Evolutionary conservation across 2,329 filamentous ascomycete genomes (phyloP).

Genomic region (Aspergillus versicolor): DNA sequence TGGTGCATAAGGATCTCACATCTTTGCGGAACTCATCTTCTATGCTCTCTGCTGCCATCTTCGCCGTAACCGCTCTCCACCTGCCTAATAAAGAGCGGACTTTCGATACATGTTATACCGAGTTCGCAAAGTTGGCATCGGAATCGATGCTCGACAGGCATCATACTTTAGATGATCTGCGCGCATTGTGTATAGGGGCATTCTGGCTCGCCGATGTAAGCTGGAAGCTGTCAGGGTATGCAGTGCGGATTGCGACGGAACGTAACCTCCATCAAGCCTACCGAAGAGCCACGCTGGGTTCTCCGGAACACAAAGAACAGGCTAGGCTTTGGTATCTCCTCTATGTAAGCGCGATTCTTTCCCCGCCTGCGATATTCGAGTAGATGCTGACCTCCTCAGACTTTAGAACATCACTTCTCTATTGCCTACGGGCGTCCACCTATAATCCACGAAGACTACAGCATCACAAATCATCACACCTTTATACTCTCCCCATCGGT

Average conservation of each 20-base stretch:
- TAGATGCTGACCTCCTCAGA: slow-evolving; percentile 26
- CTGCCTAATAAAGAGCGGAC: slow-evolving; percentile 46
- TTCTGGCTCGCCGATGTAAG: slow-evolving; percentile 58
- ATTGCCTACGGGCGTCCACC: slow-evolving; percentile 46
- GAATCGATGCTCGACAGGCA: slow-evolving; percentile 54
- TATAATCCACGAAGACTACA: slow-evolving; percentile 43
- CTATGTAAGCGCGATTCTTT: slow-evolving; percentile 33
- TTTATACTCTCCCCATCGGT: slow-evolving; percentile 31
- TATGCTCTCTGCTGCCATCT: slow-evolving; percentile 41
- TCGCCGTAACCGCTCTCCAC: slow-evolving; percentile 53
- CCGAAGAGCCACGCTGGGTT: slow-evolving; percentile 39
- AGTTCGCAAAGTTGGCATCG: slow-evolving; percentile 54
- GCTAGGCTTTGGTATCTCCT: slow-evolving; percentile 43
- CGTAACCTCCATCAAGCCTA: slow-evolving; percentile 45
- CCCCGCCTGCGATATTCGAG: background rate
- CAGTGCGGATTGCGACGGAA: slow-evolving; percentile 44
- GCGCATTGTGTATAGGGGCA: slow-evolving; percentile 54
- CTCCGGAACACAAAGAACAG: slow-evolving; percentile 38
- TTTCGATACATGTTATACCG: slow-evolving; percentile 51
- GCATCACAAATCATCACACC: slow-evolving; percentile 37
- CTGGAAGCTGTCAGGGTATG: slow-evolving; percentile 48
- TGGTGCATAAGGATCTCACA: slow-evolving; percentile 48
- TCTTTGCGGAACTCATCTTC: slow-evolving; percentile 50
- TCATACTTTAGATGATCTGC: slow-evolving; percentile 52
- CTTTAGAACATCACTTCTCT: slow-evolving; percentile 45